Percentiles rank a stretch among this genome's conserved stretches.
phyloP scores from a whole-genome alignment of 306 rosid genomes.

The Glycyrrhiza uralensis region DNA sequence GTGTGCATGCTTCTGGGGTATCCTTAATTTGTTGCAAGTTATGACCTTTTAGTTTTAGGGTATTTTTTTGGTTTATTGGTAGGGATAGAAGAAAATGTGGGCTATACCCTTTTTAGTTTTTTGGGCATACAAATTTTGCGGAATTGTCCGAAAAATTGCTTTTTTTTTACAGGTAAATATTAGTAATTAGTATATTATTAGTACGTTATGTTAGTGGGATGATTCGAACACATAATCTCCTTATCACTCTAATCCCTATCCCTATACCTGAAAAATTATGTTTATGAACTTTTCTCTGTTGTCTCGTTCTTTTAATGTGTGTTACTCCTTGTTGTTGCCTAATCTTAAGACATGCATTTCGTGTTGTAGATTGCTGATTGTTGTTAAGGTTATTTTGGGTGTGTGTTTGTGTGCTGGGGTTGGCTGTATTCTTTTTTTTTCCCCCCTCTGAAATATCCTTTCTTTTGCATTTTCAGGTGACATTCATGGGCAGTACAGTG shows the following conservation, averaged over 20 bases:
- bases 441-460: neutral
- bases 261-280: too few species aligned
- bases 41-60: conserved; percentile 16
- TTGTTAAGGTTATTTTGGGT: neutral
- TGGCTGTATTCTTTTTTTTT: neutral
- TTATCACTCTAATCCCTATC: too few species aligned
- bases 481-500: conserved; percentile 92
- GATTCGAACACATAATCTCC: too few species aligned
- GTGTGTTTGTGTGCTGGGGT: neutral
- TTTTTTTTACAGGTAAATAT: too few species aligned
- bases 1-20: neutral
- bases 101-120: conserved; percentile 2
- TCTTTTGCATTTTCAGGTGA: conserved; percentile 55
- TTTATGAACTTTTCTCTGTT: neutral
- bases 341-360: neutral
- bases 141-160: neutral
- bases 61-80: neutral
- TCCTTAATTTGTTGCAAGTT: conserved; percentile 19
- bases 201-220: too few species aligned
- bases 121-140: conserved; percentile 13
- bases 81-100: conserved; percentile 21
- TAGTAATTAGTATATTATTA: too few species aligned
- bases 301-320: neutral
- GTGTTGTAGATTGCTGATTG: conserved; percentile 8
- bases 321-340: neutral